Evolutionary conservation across 2,329 filamentous ascomycete species (phyloP), one percentile per base, ranked within the genome.

Genomic region (Alternaria panax): DNA sequence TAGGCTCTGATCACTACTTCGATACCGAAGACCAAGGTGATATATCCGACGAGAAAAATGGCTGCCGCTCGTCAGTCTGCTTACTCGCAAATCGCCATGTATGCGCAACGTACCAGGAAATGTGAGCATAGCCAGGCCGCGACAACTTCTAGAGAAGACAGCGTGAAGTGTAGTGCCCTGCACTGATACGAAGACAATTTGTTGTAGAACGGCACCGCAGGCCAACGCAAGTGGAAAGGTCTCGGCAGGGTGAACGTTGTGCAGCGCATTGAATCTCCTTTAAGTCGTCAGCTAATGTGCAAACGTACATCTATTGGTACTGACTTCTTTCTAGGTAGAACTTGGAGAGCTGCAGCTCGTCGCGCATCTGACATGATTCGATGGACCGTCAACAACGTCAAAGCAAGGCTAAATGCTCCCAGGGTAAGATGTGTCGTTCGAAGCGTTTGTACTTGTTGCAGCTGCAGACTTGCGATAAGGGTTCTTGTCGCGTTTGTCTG

Each of bases 21-120:
- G 58, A 89, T 63, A 14, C 86, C 87, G 65, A 91, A 90, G 16
- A 90, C 81, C 20, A 90, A 70, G 65, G 90, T 88, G 30, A 88
- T 84, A 62, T 85, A 90, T 25, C 88, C 88, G 8, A 87, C 84
- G 52, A 91, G 82, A 68, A 91, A 90, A 34, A 90, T 81, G 7
- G 86, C 89, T 90, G 57, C 6, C 32, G 16, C 18, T 22, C 16
- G 61, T 77, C 18, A 77, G 73, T 28, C 16, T n/a, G 3, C 27
- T 5, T 28, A 0, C 16, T 36, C 18, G 18, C n/a, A n/a, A 28
- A 30, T 32, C 38, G 28, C 5, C 18, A 30, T n/a, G 7, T 27
- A 40, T 40, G 34, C 9, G 18, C 5, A n/a, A 71, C 76, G 22
- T 76, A 79, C 78, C 69, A 34, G 78, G 77, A 58, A 77, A 74